phyloP scores from a whole-genome alignment of 2,329 filamentous ascomycete genomes.

The Aspergillus ochraceoroseus region DNA sequence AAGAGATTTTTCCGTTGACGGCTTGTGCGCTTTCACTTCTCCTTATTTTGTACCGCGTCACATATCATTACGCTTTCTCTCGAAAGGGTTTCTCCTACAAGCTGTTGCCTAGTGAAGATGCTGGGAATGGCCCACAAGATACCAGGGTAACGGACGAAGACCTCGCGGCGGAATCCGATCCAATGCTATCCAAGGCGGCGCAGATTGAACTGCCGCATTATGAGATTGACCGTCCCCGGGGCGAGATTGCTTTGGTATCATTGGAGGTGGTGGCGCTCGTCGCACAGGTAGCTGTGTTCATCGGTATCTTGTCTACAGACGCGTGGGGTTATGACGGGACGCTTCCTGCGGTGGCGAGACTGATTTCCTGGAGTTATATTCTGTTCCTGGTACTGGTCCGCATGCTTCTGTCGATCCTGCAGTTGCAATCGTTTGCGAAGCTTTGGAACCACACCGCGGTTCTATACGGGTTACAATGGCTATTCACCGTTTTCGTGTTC shows the following conservation, averaged over 20 bases:
- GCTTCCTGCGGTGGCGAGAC: constrained; percentile 59
- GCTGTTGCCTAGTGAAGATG: constrained; percentile 31
- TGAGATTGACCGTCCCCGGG: constrained; percentile 69
- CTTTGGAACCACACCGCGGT: constrained; percentile 90
- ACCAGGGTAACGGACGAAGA: constrained; percentile 42
- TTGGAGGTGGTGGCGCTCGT: constrained; percentile 71
- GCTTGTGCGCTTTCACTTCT: constrained; percentile 66
- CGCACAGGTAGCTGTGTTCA: constrained; percentile 65
- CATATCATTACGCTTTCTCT: constrained; percentile 51
- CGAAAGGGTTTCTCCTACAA: constrained; percentile 57
- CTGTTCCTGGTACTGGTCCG: constrained; percentile 67
- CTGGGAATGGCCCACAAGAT: constrained; percentile 50
- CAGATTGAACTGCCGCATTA: constrained; percentile 47
- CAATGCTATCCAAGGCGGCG: constrained; percentile 53
- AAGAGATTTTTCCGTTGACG: constrained; percentile 71
- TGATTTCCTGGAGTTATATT: constrained; percentile 77
- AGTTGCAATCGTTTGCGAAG: constrained; percentile 63
- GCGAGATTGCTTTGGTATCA: constrained; percentile 63
- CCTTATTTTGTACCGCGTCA: constrained; percentile 57
- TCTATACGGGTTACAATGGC: constrained; percentile 79
- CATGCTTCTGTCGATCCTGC: constrained; percentile 56
- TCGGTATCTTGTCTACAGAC: constrained; percentile 57
- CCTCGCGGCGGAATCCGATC: constrained; percentile 50
- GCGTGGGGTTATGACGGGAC: constrained; percentile 56
- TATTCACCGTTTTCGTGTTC: constrained; percentile 70